phyloP scores from a whole-genome alignment of 108 stramenopile species.

The Stephanodiscus triporus region DNA sequence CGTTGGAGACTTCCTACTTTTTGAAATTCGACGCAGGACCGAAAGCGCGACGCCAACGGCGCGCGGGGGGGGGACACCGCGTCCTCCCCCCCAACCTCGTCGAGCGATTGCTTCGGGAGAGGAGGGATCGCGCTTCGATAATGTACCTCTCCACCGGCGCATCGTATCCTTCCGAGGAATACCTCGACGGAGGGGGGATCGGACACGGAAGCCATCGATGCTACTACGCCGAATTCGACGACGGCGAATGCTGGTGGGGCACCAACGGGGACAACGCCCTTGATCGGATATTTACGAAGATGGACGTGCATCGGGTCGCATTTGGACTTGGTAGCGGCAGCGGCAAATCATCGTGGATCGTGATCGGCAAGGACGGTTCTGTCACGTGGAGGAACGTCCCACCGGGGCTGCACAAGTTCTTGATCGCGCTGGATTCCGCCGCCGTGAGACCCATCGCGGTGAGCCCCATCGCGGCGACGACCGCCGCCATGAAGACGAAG shows the following conservation, averaged over 20 bases:
- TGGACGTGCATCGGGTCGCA: constrained; percentile 72
- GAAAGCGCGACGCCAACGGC: constrained; percentile 9
- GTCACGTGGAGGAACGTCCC: constrained; percentile 82
- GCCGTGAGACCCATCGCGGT: not conserved
- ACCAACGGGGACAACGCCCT: constrained; percentile 52
- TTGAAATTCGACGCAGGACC: constrained; percentile 34
- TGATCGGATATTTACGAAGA: constrained; percentile 55
- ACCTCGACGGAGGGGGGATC: not conserved
- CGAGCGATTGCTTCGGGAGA: constrained; percentile 25
- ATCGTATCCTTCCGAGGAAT: not conserved
- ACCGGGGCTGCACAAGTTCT: constrained; percentile 55
- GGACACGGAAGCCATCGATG: constrained; percentile 24
- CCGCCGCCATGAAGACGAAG: not conserved
- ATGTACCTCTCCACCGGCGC: constrained; percentile 71
- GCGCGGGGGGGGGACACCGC: not conserved
- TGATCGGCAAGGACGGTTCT: constrained; percentile 68
- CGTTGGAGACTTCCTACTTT: constrained; percentile 28
- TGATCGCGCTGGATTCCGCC: constrained; percentile 46
- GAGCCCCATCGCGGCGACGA: not conserved
- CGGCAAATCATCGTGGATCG: constrained; percentile 49
- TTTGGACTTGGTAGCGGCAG: constrained; percentile 73
- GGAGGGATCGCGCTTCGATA: constrained; percentile 22
- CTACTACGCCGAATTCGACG: constrained; percentile 73
- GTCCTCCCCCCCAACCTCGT: constrained; percentile 22
- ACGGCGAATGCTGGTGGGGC: constrained; percentile 81